These are phyloP conservation scores for Ophiobolus disseminans DNA, from an alignment of 2,329 filamentous ascomycete genomes.

Conservation along the genomic window DNA sequence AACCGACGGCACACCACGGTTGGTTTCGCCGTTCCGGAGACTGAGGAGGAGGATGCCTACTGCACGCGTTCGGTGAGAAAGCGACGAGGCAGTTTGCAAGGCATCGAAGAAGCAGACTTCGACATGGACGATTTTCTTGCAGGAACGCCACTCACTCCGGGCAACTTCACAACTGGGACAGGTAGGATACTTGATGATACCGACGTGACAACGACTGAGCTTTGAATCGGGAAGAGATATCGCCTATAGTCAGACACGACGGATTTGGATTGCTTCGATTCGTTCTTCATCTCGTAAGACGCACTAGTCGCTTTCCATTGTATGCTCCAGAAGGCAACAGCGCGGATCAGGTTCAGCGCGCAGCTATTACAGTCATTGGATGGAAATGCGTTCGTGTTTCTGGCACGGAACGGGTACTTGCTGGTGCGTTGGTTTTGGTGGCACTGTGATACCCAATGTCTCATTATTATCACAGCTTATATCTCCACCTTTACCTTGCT, in stretches of 20 bases:
- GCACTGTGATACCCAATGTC: conserved; percentile 5
- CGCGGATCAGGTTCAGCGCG: too few species aligned
- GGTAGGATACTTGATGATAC: conserved; percentile 30
- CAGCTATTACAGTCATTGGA: too few species aligned
- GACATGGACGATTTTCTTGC: conserved; percentile 50
- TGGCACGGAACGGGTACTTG: conserved; percentile 2
- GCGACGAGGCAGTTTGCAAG: conserved; percentile 28
- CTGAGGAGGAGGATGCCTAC: conserved; percentile 23
- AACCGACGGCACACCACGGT: conserved; percentile 41
- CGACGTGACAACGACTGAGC: conserved; percentile 28
- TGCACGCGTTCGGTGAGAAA: conserved; percentile 8
- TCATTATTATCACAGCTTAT: not conserved
- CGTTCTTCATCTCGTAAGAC: too few species aligned
- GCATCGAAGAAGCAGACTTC: conserved; percentile 38
- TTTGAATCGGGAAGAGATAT: conserved; percentile 15
- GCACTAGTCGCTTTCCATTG: too few species aligned
- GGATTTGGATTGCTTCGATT: too few species aligned
- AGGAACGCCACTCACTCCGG: conserved; percentile 47
- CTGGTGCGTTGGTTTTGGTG: not conserved
- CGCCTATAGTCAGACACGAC: too few species aligned
- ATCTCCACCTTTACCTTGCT: conserved; percentile 6
- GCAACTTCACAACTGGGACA: conserved; percentile 29
- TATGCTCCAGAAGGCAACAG: too few species aligned
- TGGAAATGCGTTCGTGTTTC: too few species aligned
- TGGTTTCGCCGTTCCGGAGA: conserved; percentile 27